phyloP scores from a whole-genome alignment of 495 filamentous ascomycete species.

The Penicillium bovifimosum region DNA sequence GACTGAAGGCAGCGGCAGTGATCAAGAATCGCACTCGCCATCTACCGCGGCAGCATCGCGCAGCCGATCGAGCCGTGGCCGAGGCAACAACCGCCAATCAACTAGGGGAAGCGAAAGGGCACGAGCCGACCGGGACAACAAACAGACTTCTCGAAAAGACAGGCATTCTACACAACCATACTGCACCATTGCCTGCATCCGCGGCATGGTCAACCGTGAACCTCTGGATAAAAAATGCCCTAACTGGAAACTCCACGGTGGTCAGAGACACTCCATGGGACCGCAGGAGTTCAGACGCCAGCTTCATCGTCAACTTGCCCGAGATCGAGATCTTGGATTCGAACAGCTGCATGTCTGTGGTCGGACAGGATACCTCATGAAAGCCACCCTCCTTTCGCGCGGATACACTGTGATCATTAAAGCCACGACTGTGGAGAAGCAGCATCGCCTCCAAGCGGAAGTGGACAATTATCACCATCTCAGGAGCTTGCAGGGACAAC shows the following conservation, averaged over 20 bases:
- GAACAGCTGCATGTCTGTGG: background rate
- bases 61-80: no score
- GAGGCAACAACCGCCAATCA: no score
- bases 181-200: background rate
- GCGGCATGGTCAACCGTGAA: background rate
- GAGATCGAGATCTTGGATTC: background rate
- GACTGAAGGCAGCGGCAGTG: no score
- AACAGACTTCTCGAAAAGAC: no score
- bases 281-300: background rate
- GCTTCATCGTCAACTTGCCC: conserved; percentile 1
- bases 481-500: conserved; percentile 25
- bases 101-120: no score
- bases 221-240: conserved; percentile 4
- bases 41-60: no score
- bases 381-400: background rate
- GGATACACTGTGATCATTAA: conserved; percentile 6
- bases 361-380: conserved; percentile 1
- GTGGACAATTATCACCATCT: conserved; percentile 27
- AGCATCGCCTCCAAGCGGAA: conserved; percentile 29
- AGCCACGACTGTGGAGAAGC: background rate
- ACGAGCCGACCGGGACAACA: no score
- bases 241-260: conserved; percentile 1
- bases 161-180: no score
- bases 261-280: background rate
- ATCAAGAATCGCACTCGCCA: no score